Percentiles rank a stretch among this genome's conserved stretches.
Conservation (phyloP, 2,329 filamentous ascomycete species). For the Diaporthe ampelina region DNA sequence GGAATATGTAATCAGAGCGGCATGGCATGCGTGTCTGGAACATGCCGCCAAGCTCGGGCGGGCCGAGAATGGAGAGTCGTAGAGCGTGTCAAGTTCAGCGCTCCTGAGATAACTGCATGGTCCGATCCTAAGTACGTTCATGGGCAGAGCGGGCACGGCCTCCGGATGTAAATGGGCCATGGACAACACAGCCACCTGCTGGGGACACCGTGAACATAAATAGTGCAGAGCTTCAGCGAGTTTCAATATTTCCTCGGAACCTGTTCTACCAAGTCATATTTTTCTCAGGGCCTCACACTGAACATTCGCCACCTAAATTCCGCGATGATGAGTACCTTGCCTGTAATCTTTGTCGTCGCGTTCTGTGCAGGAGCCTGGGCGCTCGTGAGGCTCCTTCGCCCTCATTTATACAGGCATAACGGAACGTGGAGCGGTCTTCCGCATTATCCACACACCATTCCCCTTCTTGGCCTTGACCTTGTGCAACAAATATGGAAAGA, state of each 20-base stretch:
- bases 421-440: not conserved
- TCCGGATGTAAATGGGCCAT: not conserved
- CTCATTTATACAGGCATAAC: no score
- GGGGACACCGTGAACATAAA: not conserved
- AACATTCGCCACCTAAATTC: not conserved
- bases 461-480: conserved; percentile 30
- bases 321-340: not conserved
- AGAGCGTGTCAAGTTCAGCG: not conserved
- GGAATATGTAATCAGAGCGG: not conserved
- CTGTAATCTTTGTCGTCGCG: not conserved
- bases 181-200: not conserved
- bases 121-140: not conserved
- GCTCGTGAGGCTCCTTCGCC: not conserved
- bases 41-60: not conserved
- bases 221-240: not conserved
- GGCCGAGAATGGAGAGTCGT: not conserved
- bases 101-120: not conserved
- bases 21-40: conserved; percentile 1
- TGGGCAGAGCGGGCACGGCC: not conserved
- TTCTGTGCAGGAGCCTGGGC: not conserved
- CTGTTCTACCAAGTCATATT: not conserved
- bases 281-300: not conserved
- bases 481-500: conserved; percentile 19
- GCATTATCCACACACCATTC: conserved; percentile 36
- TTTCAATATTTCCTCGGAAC: no score